phyloP scores from a whole-genome alignment of 208 protist genomes.

The Crithidia expoeki region DNA sequence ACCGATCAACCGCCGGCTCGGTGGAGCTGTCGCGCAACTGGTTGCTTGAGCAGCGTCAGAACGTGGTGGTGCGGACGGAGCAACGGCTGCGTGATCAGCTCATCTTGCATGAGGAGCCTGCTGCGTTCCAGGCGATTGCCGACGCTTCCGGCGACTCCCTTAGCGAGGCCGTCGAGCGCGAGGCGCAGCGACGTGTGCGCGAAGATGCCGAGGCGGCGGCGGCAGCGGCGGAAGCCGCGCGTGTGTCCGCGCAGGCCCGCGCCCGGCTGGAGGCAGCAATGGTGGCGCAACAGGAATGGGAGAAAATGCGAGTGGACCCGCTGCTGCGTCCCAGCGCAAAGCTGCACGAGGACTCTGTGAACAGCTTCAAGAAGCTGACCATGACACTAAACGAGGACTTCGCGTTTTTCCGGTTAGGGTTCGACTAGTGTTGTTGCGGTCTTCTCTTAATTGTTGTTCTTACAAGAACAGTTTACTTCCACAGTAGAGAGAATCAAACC shows the following conservation, averaged over 20 bases:
- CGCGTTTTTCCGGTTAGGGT: constrained; percentile 12
- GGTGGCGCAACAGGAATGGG: background rate
- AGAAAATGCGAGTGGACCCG: background rate
- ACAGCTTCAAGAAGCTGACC: constrained; percentile 7
- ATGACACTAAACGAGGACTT: constrained; percentile 25
- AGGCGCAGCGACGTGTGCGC: background rate
- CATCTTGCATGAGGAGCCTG: constrained; percentile 12
- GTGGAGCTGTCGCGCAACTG: constrained; percentile 9
- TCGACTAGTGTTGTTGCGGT: constrained; percentile 1
- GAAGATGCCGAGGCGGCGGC: background rate
- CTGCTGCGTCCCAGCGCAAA: constrained; percentile 13
- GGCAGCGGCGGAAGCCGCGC: background rate
- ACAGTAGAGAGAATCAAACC: too few relatives aligned
- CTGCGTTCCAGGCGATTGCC: constrained; percentile 1
- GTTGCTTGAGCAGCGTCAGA: constrained; percentile 23
- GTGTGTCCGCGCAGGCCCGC: background rate
- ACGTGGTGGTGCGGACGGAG: constrained; percentile 14
- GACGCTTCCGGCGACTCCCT: constrained; percentile 3
- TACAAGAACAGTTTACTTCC: too few relatives aligned
- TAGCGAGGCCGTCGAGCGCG: background rate
- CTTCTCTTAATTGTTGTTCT: too few relatives aligned
- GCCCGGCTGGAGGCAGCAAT: background rate
- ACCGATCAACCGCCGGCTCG: constrained; percentile 9
- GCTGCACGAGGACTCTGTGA: constrained; percentile 3
- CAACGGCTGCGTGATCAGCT: constrained; percentile 29